phyloP scores from a whole-genome alignment of 2,329 filamentous ascomycete species.

The Xylariaceae sp. region DNA sequence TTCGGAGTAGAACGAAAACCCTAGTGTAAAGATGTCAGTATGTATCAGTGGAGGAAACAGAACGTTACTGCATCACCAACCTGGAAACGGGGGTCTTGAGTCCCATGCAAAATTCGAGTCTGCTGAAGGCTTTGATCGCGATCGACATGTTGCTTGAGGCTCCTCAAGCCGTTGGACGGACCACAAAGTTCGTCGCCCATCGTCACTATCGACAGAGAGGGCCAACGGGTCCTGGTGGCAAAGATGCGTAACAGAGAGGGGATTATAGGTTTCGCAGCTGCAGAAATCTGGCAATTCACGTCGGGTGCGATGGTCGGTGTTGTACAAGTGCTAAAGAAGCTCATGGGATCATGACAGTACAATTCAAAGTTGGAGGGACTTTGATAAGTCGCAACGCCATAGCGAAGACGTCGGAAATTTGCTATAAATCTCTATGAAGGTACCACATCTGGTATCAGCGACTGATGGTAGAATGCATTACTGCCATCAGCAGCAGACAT shows the following conservation, averaged over 20 bases:
- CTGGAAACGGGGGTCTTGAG: constrained; percentile 10
- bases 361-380: neutral
- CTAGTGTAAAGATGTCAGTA: constrained; percentile 7
- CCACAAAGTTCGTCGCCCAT: constrained; percentile 57
- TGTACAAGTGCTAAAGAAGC: too few species aligned
- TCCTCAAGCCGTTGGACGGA: constrained; percentile 71
- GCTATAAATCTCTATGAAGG: too few species aligned
- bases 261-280: too few species aligned
- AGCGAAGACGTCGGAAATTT: too few species aligned
- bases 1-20: constrained; percentile 16
- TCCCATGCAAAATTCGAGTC: constrained; percentile 49
- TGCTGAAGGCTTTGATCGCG: constrained; percentile 69
- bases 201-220: constrained; percentile 7
- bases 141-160: constrained; percentile 65
- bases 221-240: too few species aligned
- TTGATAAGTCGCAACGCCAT: too few species aligned
- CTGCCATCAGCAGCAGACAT: neutral
- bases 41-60: neutral
- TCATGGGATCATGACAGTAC: too few species aligned
- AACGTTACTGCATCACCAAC: constrained; percentile 9
- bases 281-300: too few species aligned
- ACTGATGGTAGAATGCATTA: too few species aligned
- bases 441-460: too few species aligned
- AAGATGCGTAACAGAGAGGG: too few species aligned
- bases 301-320: too few species aligned